Percentiles rank a stretch among this genome's conserved stretches.
phyloP scores from a whole-genome alignment of 352 stramenopile genomes.

The Globisporangium splendens region DNA sequence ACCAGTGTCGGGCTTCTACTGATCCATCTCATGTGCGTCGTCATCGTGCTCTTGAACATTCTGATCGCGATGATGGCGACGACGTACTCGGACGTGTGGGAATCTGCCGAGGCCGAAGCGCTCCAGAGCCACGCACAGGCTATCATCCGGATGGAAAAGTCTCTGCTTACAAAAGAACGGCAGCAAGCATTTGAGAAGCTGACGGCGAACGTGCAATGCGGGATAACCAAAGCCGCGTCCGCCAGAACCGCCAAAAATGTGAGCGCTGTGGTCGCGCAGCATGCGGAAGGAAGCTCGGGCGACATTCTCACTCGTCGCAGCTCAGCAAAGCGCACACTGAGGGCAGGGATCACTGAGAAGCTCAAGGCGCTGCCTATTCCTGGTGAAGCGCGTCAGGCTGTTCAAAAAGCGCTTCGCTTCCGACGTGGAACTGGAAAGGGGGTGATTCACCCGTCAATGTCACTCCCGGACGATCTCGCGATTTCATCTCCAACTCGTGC shows the following conservation, averaged over 20 bases:
- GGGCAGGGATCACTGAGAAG: constrained; percentile 20
- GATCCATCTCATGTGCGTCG: too few species aligned
- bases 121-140: too few species aligned
- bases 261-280: constrained; percentile 10
- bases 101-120: too few species aligned
- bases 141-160: too few species aligned
- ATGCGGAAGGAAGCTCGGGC: background rate
- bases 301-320: too few species aligned
- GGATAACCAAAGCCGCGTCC: constrained; percentile 8
- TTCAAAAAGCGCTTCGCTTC: constrained; percentile 7
- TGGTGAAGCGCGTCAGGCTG: constrained; percentile 7
- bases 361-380: constrained; percentile 20
- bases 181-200: constrained; percentile 35
- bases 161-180: constrained; percentile 16
- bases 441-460: background rate
- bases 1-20: constrained; percentile 15
- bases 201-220: constrained; percentile 17
- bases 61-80: too few species aligned
- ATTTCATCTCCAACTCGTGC: background rate
- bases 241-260: constrained; percentile 14
- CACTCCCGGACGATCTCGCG: background rate
- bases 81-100: too few species aligned
- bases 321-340: constrained; percentile 23
- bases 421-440: background rate
- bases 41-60: too few species aligned